Conservation (phyloP, 805 yeast genomes). For the Lipomyces yamanashiensis region DNA sequence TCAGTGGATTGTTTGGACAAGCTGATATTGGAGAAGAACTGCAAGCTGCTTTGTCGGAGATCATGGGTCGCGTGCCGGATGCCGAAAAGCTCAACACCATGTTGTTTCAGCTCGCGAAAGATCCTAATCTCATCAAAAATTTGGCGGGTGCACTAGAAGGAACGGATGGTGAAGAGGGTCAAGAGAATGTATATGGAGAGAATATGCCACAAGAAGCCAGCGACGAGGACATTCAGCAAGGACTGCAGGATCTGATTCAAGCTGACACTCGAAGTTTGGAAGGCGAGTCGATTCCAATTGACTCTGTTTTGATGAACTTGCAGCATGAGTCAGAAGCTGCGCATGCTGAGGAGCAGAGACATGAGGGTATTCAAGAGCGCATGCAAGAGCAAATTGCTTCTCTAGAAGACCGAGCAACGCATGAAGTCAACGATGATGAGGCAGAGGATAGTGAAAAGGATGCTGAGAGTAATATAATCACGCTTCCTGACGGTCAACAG, state of each 20-base stretch:
- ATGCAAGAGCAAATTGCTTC: neutral
- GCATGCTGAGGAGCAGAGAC: neutral
- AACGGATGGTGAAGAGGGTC: slow-evolving; percentile 27
- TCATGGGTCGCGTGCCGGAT: slow-evolving; percentile 37
- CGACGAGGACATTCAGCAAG: neutral
- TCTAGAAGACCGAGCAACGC: neutral
- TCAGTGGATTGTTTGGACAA: slow-evolving; percentile 24
- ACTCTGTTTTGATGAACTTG: no score
- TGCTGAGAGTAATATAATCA: neutral
- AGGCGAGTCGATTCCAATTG: neutral
- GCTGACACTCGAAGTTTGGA: neutral
- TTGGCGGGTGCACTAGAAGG: slow-evolving; percentile 36
- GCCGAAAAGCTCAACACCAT: slow-evolving; percentile 38
- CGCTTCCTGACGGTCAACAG: slow-evolving; percentile 9
- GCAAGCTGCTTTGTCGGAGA: slow-evolving; percentile 39
- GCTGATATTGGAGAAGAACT: slow-evolving; percentile 37
- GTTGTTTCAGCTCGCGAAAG: slow-evolving; percentile 40
- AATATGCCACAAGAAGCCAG: neutral
- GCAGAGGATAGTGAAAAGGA: neutral
- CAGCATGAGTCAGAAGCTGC: no score
- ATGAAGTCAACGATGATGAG: neutral
- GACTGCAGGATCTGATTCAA: neutral
- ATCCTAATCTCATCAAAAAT: slow-evolving; percentile 39
- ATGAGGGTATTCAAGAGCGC: neutral
- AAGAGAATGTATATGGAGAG: neutral